phyloP scores from a whole-genome alignment of 139 green algal genomes.

The Chlamydomonas sp. region DNA sequence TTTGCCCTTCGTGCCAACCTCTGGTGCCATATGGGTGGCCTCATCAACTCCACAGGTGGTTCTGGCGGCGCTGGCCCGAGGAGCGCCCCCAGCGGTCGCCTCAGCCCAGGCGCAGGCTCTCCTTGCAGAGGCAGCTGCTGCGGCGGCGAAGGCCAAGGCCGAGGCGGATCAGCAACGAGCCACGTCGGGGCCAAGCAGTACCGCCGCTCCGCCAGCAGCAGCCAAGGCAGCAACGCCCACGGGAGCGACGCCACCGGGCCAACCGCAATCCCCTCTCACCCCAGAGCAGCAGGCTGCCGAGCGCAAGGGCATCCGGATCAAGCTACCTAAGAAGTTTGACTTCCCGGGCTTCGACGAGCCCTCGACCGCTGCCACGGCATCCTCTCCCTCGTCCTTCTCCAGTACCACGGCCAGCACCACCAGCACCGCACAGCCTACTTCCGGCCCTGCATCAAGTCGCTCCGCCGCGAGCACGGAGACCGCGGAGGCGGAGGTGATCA shows the following conservation, averaged over 20 bases:
- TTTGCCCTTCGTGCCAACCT: too few species aligned
- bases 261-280: too few species aligned
- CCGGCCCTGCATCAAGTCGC: too few species aligned
- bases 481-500: too few species aligned
- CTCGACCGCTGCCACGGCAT: not conserved
- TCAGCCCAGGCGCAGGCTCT: not conserved
- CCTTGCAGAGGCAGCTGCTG: not conserved
- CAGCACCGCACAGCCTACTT: too few species aligned
- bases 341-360: constrained; percentile 39
- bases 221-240: too few species aligned
- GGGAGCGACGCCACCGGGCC: too few species aligned
- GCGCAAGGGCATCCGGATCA: not conserved
- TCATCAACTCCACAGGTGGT: not conserved
- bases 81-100: not conserved
- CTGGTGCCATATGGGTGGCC: not conserved
- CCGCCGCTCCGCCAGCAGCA: too few species aligned
- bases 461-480: too few species aligned
- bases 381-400: not conserved
- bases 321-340: constrained; percentile 42
- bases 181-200: not conserved
- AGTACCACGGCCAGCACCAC: not conserved
- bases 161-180: not conserved
- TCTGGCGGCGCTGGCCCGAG: constrained; percentile 5
- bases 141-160: not conserved
- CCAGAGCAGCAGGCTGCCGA: not conserved